A percentile compares a stretch with the other conserved stretches of the same genome.
These are phyloP conservation scores for Ophiobolus disseminans DNA, from an alignment of 2,329 filamentous ascomycete species.

Conservation along the genomic window DNA sequence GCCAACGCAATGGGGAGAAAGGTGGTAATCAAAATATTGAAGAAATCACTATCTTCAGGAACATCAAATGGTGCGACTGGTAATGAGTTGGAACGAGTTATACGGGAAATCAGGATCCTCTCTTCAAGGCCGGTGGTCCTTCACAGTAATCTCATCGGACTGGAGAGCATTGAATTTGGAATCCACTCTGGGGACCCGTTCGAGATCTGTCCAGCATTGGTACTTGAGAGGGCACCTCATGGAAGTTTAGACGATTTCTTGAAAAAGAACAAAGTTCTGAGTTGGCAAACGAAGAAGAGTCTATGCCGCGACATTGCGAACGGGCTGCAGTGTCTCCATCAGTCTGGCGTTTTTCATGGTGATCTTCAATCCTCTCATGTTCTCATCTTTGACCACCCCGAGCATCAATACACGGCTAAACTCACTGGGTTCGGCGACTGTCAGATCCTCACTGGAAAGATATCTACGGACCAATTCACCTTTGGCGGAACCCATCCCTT, in stretches of 20 bases:
- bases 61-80: no score
- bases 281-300: background rate
- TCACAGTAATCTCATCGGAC: background rate
- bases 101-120: no score
- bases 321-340: background rate
- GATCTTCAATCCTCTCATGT: background rate
- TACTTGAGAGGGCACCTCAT: background rate
- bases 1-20: no score
- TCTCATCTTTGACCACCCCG: background rate
- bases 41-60: no score
- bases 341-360: background rate
- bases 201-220: background rate
- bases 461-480: background rate
- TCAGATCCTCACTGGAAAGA: background rate
- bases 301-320: background rate
- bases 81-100: no score
- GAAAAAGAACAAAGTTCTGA: background rate
- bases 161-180: background rate
- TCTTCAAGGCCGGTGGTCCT: no score
- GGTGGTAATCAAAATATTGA: no score
- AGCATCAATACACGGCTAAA: background rate
- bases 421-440: background rate
- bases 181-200: background rate
- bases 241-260: background rate
- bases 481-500: no score